phyloP scores from a whole-genome alignment of 257 asterid genomes.

The Solanum rostratum region DNA sequence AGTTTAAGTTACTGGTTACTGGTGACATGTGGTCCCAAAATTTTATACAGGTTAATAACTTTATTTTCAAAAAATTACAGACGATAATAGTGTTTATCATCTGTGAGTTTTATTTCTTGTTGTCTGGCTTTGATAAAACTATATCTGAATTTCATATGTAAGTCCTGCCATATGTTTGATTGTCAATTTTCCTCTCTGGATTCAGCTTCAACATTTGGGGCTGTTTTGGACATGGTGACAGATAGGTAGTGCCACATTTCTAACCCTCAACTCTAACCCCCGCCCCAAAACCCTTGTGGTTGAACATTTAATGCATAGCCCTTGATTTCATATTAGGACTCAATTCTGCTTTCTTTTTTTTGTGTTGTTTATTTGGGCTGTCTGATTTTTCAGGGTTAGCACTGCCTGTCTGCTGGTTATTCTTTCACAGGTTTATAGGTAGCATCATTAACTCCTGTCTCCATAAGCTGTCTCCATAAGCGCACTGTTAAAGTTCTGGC shows the following conservation, averaged over 20 bases:
- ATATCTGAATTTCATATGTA: not conserved
- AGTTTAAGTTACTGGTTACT: not conserved
- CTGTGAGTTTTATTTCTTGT: not conserved
- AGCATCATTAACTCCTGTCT: slow-evolving; percentile 6
- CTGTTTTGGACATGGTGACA: slow-evolving; percentile 80
- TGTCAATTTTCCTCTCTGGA: slow-evolving; percentile 7
- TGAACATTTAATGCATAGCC: not conserved
- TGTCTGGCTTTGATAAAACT: not conserved
- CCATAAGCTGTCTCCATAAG: not conserved
- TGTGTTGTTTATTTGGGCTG: slow-evolving; percentile 1
- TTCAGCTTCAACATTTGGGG: slow-evolving; percentile 96
- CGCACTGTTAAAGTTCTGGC: not conserved
- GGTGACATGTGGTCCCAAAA: not conserved
- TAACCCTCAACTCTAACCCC: not conserved
- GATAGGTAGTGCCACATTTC: slow-evolving; percentile 51
- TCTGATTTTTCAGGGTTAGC: slow-evolving; percentile 61
- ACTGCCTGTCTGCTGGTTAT: slow-evolving; percentile 91
- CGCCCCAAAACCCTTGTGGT: not conserved
- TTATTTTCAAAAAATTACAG: not conserved
- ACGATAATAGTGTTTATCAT: not conserved
- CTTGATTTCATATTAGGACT: not conserved
- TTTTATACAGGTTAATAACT: not conserved
- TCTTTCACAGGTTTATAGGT: slow-evolving; percentile 97
- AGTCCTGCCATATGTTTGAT: not conserved
- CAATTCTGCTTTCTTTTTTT: not conserved